Percentiles rank a stretch among this genome's conserved stretches.
Conservation (phyloP, 1,139 yeast genomes). For the Candida frijolesensis region DNA sequence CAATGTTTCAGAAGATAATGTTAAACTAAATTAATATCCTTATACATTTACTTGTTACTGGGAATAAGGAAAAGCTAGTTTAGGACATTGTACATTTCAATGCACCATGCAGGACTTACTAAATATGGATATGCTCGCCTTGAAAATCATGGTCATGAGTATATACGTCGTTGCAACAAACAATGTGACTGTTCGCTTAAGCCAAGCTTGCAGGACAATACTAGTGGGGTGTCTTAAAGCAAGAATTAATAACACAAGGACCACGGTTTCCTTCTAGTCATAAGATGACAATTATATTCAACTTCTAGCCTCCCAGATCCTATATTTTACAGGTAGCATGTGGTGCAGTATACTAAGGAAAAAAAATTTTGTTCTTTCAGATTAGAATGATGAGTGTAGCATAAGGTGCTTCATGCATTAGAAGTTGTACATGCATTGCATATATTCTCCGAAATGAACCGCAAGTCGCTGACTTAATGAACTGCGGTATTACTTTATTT, state of each 20-base stretch:
- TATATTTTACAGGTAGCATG: too few relatives aligned
- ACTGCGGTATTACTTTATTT: neutral
- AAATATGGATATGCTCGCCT: slow-evolving; percentile 2
- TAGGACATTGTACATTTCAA: too few relatives aligned
- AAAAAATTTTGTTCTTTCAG: too few relatives aligned
- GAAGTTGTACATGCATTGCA: neutral
- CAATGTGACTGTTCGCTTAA: neutral
- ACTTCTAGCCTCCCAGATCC: too few relatives aligned
- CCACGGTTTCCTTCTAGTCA: too few relatives aligned
- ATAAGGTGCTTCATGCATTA: neutral
- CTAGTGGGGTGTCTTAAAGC: too few relatives aligned
- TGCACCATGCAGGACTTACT: neutral
- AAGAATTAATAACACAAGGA: too few relatives aligned
- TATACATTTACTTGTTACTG: neutral
- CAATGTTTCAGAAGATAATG: too few relatives aligned
- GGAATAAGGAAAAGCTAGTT: neutral
- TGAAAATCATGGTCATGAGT: neutral
- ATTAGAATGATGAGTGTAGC: too few relatives aligned
- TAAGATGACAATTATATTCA: too few relatives aligned
- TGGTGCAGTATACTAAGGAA: too few relatives aligned
- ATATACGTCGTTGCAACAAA: neutral
- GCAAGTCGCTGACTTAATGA: neutral
- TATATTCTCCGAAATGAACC: neutral
- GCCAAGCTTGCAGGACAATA: neutral
- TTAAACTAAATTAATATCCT: too few relatives aligned